phyloP scores from a whole-genome alignment of 495 filamentous ascomycete genomes.

The Lepidopterella palustris region DNA sequence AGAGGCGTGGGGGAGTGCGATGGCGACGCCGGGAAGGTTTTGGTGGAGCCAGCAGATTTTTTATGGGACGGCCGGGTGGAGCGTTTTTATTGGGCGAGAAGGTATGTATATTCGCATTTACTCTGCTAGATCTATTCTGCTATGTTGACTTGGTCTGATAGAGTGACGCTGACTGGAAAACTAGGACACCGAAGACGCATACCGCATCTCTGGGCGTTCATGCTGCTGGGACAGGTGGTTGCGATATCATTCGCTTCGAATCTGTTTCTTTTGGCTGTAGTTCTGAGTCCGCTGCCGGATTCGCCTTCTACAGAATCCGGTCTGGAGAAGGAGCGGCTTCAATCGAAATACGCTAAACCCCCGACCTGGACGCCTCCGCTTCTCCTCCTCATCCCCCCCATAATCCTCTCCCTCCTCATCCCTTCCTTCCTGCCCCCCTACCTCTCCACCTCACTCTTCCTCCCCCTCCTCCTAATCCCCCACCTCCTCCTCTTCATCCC shows the following conservation, averaged over 20 bases:
- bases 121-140: not conserved
- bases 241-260: constrained; percentile 35
- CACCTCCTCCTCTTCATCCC: constrained; percentile 22
- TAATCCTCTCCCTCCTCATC: constrained; percentile 6
- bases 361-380: constrained; percentile 7
- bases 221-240: constrained; percentile 33
- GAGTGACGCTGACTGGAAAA: not conserved
- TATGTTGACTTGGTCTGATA: not conserved
- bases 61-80: constrained; percentile 19
- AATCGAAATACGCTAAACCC: not conserved
- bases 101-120: constrained; percentile 3
- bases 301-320: not conserved
- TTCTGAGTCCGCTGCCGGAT: constrained; percentile 12
- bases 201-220: constrained; percentile 35
- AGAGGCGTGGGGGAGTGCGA: constrained; percentile 27
- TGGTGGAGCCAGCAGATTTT: constrained; percentile 32
- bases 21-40: constrained; percentile 16
- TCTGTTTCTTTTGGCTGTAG: constrained; percentile 31
- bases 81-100: constrained; percentile 17
- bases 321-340: no score
- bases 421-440: constrained; percentile 10
- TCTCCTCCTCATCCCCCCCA: constrained; percentile 9
- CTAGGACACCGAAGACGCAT: constrained; percentile 26
- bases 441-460: constrained; percentile 16
- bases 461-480: constrained; percentile 18